A percentile compares a stretch with the other conserved stretches of the same genome.
phyloP scores from a whole-genome alignment of 2,329 filamentous ascomycete genomes.

The Monilinia fructicola region DNA sequence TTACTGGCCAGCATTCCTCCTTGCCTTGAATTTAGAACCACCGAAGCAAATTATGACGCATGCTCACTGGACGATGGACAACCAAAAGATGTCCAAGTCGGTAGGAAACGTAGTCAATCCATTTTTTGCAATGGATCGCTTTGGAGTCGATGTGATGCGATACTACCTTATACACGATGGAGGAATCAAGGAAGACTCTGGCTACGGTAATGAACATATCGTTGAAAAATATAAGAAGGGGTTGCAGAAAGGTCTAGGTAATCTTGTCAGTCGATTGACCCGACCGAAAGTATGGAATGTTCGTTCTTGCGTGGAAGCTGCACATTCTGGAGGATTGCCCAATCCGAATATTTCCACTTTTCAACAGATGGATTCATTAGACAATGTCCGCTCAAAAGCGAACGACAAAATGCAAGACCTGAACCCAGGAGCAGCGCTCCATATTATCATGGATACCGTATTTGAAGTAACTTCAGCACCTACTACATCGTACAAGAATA shows the following conservation, averaged over 20 bases:
- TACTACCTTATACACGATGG: conserved; percentile 86
- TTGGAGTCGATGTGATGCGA: conserved; percentile 82
- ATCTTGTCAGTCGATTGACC: conserved; percentile 71
- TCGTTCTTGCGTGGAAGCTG: conserved; percentile 47
- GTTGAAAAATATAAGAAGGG: conserved; percentile 75
- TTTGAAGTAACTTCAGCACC: conserved; percentile 50
- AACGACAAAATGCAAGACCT: conserved; percentile 60
- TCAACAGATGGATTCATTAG: conserved; percentile 45
- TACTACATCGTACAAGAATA: neutral
- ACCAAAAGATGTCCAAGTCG: conserved; percentile 95
- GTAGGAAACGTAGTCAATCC: conserved; percentile 94
- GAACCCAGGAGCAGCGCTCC: conserved; percentile 65
- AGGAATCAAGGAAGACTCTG: conserved; percentile 72
- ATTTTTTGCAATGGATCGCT: conserved; percentile 85
- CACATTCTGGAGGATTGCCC: conserved; percentile 30
- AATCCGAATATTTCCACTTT: conserved; percentile 27
- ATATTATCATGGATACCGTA: conserved; percentile 61
- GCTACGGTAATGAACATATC: conserved; percentile 80
- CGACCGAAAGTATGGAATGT: conserved; percentile 69
- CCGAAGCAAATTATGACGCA: conserved; percentile 83
- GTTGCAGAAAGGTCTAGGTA: conserved; percentile 76
- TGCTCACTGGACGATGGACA: conserved; percentile 91
- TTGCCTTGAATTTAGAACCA: conserved; percentile 78
- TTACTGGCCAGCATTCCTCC: conserved; percentile 95
- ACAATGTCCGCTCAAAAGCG: conserved; percentile 45